phyloP scores from a whole-genome alignment of 2,329 filamentous ascomycete species.

The Nannizziopsis arthrosporioides region DNA sequence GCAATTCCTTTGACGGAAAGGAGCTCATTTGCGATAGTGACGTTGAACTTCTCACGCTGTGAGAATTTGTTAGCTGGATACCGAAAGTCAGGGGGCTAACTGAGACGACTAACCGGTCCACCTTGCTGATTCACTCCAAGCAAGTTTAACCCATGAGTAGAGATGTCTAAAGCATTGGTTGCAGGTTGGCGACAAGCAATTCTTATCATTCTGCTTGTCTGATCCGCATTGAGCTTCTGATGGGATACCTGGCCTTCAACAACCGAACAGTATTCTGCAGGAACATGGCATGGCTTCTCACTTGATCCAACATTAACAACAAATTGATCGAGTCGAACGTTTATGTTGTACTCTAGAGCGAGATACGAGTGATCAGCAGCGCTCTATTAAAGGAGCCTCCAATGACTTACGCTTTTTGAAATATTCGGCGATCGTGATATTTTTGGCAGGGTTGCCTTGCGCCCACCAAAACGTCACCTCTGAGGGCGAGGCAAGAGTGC shows the following conservation, averaged over 20 bases:
- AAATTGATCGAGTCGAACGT: conserved; percentile 36
- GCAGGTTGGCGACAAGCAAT: conserved; percentile 59
- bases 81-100: not conserved
- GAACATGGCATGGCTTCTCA: conserved; percentile 50
- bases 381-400: too few relatives aligned
- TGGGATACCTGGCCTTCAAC: conserved; percentile 53
- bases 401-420: conserved; percentile 26
- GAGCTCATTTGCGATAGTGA: conserved; percentile 14
- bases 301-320: conserved; percentile 55
- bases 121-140: conserved; percentile 6
- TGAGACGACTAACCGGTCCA: conserved; percentile 7
- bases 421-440: conserved; percentile 36
- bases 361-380: not conserved
- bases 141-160: conserved; percentile 36
- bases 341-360: conserved; percentile 29
- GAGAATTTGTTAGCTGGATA: not conserved
- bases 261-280: conserved; percentile 54
- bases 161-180: conserved; percentile 56
- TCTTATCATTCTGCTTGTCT: conserved; percentile 57
- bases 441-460: conserved; percentile 16
- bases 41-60: conserved; percentile 13
- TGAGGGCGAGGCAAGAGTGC: not conserved
- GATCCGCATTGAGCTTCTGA: conserved; percentile 46
- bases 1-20: conserved; percentile 14
- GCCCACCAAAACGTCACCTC: conserved; percentile 3